Evolutionary conservation across 345 rosid genomes (phyloP), one percentile per base, ranked within the genome.

Genomic region (Salix caprea): DNA sequence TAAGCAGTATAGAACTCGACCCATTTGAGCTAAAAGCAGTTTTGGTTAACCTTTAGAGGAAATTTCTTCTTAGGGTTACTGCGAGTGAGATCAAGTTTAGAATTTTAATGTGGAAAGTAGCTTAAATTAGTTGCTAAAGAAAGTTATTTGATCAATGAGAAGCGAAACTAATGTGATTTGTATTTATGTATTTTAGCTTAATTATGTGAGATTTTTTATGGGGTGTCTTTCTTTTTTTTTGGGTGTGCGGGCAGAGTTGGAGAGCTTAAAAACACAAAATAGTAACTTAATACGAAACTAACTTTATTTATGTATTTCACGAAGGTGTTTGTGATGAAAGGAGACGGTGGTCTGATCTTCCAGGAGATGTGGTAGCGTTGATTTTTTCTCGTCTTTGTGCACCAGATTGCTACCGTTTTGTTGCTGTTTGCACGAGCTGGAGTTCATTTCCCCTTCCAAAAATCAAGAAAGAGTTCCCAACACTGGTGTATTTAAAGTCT

Each of bases 221-320:
- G 70, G 13, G 32, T 30, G 32, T 30, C 32, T 30, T 30, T 30
- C 32, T 30, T 18, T 58, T 23, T 28, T 28, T 76, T 32, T 79
- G 71, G 64, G 14, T 77, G 81, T 30, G 32, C 32, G 32, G 34
- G 67, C 87, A 96, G 99, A 96, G 83, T 77, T 96, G 91, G 94
- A 92, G 89, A 88, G 99, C 98, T 74, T 84, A 30, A 30, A 30
- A 30, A 30, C 32, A 30, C 32, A 30, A 30, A 30, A 30, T 30
- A 30, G 3, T 30, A 30, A 30, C 32, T 30, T 30, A 30, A 30
- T 30, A 30, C 32, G 32, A 30, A 30, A 30, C 32, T 30, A 30
- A 30, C 32, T 30, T 30, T 30, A 30, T 30, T 30, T 30, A 30
- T 30, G 32, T 30, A 30, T 30, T 30, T 30, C 32, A 30, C 32